Evolutionary conservation across 2,329 filamentous ascomycete species (phyloP).

Genomic region (Alternaria tenuissima): DNA sequence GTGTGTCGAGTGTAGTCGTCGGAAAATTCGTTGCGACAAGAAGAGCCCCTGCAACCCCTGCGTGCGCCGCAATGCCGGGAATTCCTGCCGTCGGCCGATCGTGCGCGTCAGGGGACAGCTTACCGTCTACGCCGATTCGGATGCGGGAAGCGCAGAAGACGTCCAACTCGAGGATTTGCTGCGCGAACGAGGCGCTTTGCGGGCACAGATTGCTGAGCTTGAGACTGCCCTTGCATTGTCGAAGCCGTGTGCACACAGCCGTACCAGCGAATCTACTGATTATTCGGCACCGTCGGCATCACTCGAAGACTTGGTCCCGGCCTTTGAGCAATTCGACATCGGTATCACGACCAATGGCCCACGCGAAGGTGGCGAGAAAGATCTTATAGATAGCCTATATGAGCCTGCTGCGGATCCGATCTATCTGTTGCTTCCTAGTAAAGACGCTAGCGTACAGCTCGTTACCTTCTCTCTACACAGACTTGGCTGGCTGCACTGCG

Average conservation of each 20-base stretch:
- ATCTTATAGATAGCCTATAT: slow-evolving; percentile 16
- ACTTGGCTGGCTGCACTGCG: slow-evolving; percentile 22
- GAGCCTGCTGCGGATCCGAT: slow-evolving; percentile 20
- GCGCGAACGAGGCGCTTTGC: slow-evolving; percentile 16
- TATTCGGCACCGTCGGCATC: slow-evolving; percentile 9
- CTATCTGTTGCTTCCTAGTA: slow-evolving; percentile 19
- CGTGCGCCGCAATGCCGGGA: slow-evolving; percentile 18
- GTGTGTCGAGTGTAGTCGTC: slow-evolving; percentile 13
- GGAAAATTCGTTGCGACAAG: slow-evolving; percentile 23
- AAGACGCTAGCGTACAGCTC: slow-evolving; percentile 12
- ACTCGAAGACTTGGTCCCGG: slow-evolving; percentile 20
- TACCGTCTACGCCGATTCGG: slow-evolving; percentile 15
- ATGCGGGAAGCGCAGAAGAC: slow-evolving; percentile 3
- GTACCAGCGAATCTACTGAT: slow-evolving; percentile 13
- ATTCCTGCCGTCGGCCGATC: slow-evolving; percentile 20
- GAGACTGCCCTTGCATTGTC: slow-evolving; percentile 20
- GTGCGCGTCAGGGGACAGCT: slow-evolving; percentile 22
- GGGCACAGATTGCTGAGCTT: slow-evolving; percentile 21
- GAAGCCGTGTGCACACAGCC: slow-evolving; percentile 21
- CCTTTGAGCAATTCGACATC: slow-evolving; percentile 23
- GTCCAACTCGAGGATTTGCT: slow-evolving; percentile 14
- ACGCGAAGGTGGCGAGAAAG: slow-evolving; percentile 8
- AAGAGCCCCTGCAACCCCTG: slow-evolving; percentile 19
- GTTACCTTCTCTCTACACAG: slow-evolving; percentile 17
- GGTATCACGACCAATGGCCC: slow-evolving; percentile 8